Conservation (phyloP, 306 rosid species). For the Dicorynia guianensis region DNA sequence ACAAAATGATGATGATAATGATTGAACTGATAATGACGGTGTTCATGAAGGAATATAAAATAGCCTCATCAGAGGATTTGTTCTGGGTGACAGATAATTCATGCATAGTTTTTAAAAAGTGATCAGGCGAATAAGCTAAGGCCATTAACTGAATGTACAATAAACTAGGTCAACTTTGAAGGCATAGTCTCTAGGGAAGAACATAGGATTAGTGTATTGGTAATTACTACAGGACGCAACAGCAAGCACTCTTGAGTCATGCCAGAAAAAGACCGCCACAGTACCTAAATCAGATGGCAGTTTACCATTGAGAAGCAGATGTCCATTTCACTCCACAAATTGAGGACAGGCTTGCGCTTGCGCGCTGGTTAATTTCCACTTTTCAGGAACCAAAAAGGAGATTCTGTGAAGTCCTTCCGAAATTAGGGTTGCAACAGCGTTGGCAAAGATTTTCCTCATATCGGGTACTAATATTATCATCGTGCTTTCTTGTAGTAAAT, state of each 20-base stretch:
- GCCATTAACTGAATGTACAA: background rate
- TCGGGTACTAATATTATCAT: background rate
- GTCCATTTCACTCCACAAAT: background rate
- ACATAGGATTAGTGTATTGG: background rate
- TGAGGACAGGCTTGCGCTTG: too few relatives aligned
- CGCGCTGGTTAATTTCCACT: too few relatives aligned
- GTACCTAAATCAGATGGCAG: background rate
- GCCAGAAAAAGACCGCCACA: background rate
- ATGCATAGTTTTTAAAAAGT: conserved; percentile 12
- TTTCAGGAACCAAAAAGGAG: too few relatives aligned
- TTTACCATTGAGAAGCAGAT: background rate
- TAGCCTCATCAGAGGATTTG: conserved; percentile 52
- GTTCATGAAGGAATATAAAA: conserved; percentile 22
- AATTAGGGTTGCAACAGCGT: conserved; percentile 1
- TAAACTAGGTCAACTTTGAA: background rate
- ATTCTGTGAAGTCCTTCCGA: background rate
- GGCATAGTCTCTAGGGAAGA: background rate
- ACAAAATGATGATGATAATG: conserved; percentile 43
- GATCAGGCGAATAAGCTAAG: conserved; percentile 23
- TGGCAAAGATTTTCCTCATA: conserved; percentile 3
- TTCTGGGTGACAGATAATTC: conserved; percentile 38
- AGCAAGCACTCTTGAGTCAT: too few relatives aligned
- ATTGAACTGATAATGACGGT: conserved; percentile 49
- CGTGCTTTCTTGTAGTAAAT: too few relatives aligned
- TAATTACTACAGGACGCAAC: conserved; percentile 20